A percentile compares a stretch with the other conserved stretches of the same genome.
These are phyloP conservation scores for Astrothelium subdiscretum DNA, from an alignment of 495 filamentous ascomycete genomes.

Conservation along the genomic window DNA sequence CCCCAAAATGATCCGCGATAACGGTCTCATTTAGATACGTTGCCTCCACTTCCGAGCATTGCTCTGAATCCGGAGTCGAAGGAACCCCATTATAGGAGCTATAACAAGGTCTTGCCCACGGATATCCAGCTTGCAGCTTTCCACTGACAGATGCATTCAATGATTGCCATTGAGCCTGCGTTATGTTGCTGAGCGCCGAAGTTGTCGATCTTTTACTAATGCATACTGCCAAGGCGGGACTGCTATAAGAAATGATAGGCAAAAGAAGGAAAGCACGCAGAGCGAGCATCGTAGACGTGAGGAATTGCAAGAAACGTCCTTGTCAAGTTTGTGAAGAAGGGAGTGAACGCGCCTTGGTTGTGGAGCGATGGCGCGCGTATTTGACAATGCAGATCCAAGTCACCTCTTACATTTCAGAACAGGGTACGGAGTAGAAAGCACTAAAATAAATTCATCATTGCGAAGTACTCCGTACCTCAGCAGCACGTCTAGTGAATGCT, in stretches of 20 bases:
- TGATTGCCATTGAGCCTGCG: constrained; percentile 1
- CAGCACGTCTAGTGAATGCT: background rate
- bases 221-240: background rate
- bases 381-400: no score
- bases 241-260: background rate
- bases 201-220: background rate
- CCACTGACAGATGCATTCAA: constrained; percentile 6
- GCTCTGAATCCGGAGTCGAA: background rate
- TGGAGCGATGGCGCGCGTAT: no score
- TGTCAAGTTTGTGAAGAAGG: no score
- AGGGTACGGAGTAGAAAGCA: no score
- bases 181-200: background rate
- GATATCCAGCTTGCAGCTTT: constrained; percentile 3
- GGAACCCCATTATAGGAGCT: background rate
- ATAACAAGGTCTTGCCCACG: constrained; percentile 7
- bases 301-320: no score
- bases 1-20: constrained; percentile 2
- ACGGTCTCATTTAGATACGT: constrained; percentile 3
- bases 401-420: no score
- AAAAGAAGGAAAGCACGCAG: background rate
- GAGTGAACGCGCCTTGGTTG: no score
- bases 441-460: no score
- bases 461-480: no score
- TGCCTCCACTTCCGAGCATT: constrained; percentile 4
- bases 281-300: no score